Evolutionary conservation across 2,329 filamentous ascomycete genomes (phyloP).

Genomic region (Venturia effusa): DNA sequence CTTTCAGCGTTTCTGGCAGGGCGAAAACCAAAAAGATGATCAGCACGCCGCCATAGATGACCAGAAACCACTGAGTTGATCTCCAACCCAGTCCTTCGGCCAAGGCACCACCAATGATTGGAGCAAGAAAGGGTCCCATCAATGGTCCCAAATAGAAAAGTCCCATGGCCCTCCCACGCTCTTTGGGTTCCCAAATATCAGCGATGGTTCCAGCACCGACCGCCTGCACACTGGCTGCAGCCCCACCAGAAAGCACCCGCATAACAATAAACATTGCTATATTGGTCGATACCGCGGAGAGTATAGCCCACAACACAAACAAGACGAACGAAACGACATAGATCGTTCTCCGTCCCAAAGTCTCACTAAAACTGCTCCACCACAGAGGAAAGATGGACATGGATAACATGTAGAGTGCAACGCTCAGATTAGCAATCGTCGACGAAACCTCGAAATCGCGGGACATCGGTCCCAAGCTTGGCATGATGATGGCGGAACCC

Average conservation of each 20-base stretch:
- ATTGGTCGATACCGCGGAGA: slow-evolving; percentile 24
- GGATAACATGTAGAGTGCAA: slow-evolving; percentile 30
- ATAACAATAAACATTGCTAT: slow-evolving; percentile 28
- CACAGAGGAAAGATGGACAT: slow-evolving; percentile 32
- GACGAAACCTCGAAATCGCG: slow-evolving; percentile 21
- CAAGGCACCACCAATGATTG: slow-evolving; percentile 28
- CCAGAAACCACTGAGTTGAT: slow-evolving; percentile 29
- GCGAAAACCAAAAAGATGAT: slow-evolving; percentile 23
- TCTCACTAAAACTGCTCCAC: slow-evolving; percentile 29
- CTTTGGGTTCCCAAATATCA: slow-evolving; percentile 27
- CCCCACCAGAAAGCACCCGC: slow-evolving; percentile 25
- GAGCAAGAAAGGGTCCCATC: slow-evolving; percentile 27
- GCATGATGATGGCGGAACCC: slow-evolving; percentile 75
- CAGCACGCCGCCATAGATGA: slow-evolving; percentile 25
- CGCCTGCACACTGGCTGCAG: slow-evolving; percentile 27
- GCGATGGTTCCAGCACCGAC: slow-evolving; percentile 28
- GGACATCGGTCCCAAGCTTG: slow-evolving; percentile 25
- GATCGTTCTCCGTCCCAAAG: slow-evolving; percentile 24
- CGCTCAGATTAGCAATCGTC: slow-evolving; percentile 28
- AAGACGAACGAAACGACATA: slow-evolving; percentile 25
- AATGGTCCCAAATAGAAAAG: slow-evolving; percentile 29
- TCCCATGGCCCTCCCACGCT: slow-evolving; percentile 28
- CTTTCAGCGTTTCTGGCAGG: slow-evolving; percentile 23
- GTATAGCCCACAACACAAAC: slow-evolving; percentile 23
- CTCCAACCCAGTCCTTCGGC: slow-evolving; percentile 25